These are phyloP conservation scores for Podospora tetraspora DNA, from an alignment of 495 filamentous ascomycete species.

Conservation along the genomic window DNA sequence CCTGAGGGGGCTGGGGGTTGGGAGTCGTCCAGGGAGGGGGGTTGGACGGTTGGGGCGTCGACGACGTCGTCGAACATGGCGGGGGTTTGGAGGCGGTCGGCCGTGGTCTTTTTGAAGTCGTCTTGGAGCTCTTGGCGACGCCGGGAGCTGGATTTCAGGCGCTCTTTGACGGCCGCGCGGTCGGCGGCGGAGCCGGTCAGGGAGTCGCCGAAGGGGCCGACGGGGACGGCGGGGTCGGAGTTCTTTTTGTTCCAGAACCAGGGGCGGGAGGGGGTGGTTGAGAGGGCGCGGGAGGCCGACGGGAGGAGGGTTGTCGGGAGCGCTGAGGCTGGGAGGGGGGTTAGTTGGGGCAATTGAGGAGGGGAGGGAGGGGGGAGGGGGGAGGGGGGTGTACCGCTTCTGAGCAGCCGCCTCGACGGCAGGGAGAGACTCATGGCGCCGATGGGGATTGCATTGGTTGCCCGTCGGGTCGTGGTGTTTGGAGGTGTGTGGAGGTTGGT, in stretches of 20 bases:
- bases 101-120: slow-evolving; percentile 26
- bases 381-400: slow-evolving; percentile 30
- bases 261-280: slow-evolving; percentile 30
- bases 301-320: slow-evolving; percentile 1
- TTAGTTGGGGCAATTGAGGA: neutral
- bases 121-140: slow-evolving; percentile 14
- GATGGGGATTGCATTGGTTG: slow-evolving; percentile 23
- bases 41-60: slow-evolving; percentile 18
- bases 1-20: neutral
- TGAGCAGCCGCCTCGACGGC: slow-evolving; percentile 39
- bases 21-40: neutral
- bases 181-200: neutral
- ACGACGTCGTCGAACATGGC: slow-evolving; percentile 60
- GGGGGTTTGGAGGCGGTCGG: slow-evolving; percentile 26
- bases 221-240: neutral
- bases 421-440: slow-evolving; percentile 42
- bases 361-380: neutral
- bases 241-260: slow-evolving; percentile 28
- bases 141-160: slow-evolving; percentile 3
- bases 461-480: neutral
- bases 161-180: neutral
- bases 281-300: slow-evolving; percentile 21
- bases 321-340: slow-evolving; percentile 12
- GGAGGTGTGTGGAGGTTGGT: neutral
- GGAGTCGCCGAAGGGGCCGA: neutral